A percentile compares a stretch with the other conserved stretches of the same genome.
Conservation (phyloP, 2,329 filamentous ascomycete species). For the Curvularia spicifera region DNA sequence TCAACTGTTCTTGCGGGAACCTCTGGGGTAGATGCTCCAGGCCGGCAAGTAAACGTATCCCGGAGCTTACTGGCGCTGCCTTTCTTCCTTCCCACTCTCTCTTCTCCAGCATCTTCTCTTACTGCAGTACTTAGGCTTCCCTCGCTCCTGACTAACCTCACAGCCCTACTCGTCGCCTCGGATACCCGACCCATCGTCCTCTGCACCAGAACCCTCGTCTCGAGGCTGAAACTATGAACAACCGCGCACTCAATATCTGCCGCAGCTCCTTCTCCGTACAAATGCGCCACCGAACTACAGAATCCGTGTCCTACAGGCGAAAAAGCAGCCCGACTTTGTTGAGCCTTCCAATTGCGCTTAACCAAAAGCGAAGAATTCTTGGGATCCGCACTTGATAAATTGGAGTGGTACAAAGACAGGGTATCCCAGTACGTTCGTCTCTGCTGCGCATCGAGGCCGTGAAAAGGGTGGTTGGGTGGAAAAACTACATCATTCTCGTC, state of each 20-base stretch:
- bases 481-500: neutral
- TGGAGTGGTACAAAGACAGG: neutral
- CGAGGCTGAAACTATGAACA: neutral
- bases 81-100: neutral
- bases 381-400: neutral
- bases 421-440: neutral
- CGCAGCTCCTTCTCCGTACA: neutral
- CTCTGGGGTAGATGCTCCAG: neutral
- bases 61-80: neutral
- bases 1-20: neutral
- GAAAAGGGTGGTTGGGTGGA: conserved; percentile 1
- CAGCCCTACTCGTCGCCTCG: neutral
- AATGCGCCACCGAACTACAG: neutral
- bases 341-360: neutral
- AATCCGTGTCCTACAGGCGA: neutral
- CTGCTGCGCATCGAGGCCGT: neutral
- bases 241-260: neutral
- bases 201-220: neutral
- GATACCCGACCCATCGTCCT: neutral
- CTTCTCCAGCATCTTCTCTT: neutral
- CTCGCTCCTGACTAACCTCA: neutral
- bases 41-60: conserved; percentile 3
- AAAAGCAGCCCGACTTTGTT: neutral
- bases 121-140: neutral
- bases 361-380: neutral